A percentile compares a stretch with the other conserved stretches of the same genome.
Conservation (phyloP, 2,329 filamentous ascomycete species). For the Metarhizium humberi region DNA sequence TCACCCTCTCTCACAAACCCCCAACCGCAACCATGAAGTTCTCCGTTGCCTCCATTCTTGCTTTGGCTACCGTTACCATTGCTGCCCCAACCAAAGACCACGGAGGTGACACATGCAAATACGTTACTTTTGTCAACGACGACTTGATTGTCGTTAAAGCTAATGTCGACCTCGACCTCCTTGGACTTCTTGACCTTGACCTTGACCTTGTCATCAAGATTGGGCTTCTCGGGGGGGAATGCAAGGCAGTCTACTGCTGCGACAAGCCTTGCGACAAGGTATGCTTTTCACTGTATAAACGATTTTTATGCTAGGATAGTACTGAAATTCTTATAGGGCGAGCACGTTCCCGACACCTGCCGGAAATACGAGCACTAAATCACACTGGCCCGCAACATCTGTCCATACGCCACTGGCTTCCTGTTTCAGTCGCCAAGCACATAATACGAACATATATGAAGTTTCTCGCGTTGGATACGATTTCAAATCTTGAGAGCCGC, state of each 20-base stretch:
- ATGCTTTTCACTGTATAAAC: neutral
- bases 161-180: neutral
- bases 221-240: neutral
- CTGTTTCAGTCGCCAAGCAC: neutral
- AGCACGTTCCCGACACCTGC: neutral
- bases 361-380: neutral
- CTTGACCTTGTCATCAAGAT: neutral
- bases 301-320: neutral
- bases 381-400: neutral
- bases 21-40: conserved; percentile 3
- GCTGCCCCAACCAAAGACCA: neutral
- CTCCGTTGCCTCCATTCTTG: conserved; percentile 2
- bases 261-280: neutral
- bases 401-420: neutral
- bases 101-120: neutral
- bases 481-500: too few relatives aligned
- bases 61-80: conserved; percentile 2
- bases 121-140: neutral
- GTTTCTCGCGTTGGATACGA: too few relatives aligned
- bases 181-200: neutral
- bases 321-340: neutral
- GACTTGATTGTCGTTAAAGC: neutral
- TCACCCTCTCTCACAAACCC: neutral
- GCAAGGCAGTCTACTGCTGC: conserved; percentile 4
- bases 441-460: neutral